A percentile compares a stretch with the other conserved stretches of the same genome.
These are phyloP conservation scores for Adenanthera pavonina DNA, from an alignment of 306 rosid genomes.

Conservation along the genomic window DNA sequence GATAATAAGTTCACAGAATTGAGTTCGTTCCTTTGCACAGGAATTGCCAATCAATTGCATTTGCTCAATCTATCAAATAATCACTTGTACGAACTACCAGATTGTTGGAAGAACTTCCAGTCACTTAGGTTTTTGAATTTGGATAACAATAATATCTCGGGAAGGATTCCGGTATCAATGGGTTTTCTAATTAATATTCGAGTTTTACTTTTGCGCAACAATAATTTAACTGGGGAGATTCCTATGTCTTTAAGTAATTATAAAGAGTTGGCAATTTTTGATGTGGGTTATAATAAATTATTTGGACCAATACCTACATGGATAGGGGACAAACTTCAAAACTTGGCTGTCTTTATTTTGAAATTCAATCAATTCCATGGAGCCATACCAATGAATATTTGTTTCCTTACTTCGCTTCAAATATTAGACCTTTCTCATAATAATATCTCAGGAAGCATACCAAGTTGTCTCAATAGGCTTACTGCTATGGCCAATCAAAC, in stretches of 20 bases:
- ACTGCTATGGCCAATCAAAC: constrained; percentile 9
- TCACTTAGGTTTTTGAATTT: neutral
- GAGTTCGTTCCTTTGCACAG: neutral
- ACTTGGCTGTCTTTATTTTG: neutral
- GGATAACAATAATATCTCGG: constrained; percentile 15
- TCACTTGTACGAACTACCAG: constrained; percentile 4
- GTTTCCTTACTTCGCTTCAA: neutral
- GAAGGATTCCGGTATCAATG: constrained; percentile 17
- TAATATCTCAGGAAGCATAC: neutral
- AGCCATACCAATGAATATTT: constrained; percentile 7
- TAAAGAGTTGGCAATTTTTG: constrained; percentile 18
- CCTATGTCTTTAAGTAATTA: constrained; percentile 37
- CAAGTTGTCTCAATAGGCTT: constrained; percentile 13
- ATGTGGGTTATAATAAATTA: constrained; percentile 31
- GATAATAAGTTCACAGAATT: constrained; percentile 30
- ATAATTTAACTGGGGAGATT: constrained; percentile 37
- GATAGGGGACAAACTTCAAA: neutral
- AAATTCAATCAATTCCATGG: too few species aligned
- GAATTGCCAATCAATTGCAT: accelerated
- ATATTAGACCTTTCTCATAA: too few species aligned
- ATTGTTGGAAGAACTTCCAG: constrained; percentile 14
- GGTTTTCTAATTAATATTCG: neutral
- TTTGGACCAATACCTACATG: constrained; percentile 34
- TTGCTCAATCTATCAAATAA: constrained; percentile 40
- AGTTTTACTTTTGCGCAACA: neutral